Conservation (phyloP, 2,329 filamentous ascomycete genomes). For the Cladosporium sp. region DNA sequence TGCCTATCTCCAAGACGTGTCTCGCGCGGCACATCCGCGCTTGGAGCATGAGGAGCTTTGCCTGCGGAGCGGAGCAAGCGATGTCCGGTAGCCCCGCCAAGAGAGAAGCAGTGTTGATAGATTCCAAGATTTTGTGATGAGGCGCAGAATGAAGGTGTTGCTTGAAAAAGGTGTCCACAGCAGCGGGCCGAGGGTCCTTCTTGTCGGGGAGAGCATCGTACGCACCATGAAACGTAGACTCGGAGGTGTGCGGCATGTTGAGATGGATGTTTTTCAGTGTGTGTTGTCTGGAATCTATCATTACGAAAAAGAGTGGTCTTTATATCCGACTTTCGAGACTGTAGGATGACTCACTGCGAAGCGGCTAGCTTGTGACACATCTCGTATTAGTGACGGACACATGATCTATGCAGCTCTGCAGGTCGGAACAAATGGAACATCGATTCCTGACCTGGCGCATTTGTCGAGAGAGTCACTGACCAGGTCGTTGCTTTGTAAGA, state of each 20-base stretch:
- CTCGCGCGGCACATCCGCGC: constrained; percentile 12
- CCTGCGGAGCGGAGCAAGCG: background rate
- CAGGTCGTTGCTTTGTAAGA: no score
- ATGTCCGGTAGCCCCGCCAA: background rate
- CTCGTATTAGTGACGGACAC: no score
- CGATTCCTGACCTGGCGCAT: no score
- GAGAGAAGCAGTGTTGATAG: background rate
- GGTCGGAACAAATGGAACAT: no score
- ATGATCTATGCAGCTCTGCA: no score
- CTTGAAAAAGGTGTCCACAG: background rate
- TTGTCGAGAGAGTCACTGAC: no score
- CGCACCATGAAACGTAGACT: background rate
- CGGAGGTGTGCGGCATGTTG: background rate
- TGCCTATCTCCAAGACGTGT: constrained; percentile 52
- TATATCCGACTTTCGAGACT: no score
- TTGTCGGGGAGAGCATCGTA: background rate
- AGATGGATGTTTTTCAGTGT: background rate
- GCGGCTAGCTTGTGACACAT: no score
- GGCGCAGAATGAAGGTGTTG: background rate
- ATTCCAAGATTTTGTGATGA: background rate
- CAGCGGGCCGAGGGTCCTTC: background rate
- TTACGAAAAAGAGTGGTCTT: background rate
- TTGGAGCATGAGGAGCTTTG: background rate
- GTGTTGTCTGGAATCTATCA: background rate
- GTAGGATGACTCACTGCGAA: no score